Evolutionary conservation across 345 rosid genomes (phyloP).

Genomic region (Cardamine chenopodiifolia): DNA sequence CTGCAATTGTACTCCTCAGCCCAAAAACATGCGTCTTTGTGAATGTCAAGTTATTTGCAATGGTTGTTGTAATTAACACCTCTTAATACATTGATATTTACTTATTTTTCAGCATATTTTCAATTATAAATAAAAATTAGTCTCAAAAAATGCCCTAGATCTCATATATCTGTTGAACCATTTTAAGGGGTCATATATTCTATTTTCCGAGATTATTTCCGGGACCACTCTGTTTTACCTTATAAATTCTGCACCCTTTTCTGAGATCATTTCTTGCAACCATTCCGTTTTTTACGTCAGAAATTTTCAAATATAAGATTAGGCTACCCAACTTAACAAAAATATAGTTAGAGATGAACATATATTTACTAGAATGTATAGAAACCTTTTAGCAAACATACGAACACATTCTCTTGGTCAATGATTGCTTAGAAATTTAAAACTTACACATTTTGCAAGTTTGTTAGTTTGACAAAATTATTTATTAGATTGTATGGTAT

Average conservation of each 20-base stretch:
- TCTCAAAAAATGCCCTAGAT: neutral
- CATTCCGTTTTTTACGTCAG: neutral
- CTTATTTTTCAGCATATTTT: neutral
- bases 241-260: neutral
- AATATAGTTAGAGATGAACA: neutral
- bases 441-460: neutral
- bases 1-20: slow-evolving; percentile 29
- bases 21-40: slow-evolving; percentile 26
- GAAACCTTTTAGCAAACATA: neutral
- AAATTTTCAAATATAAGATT: neutral
- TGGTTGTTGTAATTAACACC: slow-evolving; percentile 16
- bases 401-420: neutral
- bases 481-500: neutral
- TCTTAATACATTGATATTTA: neutral
- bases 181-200: neutral
- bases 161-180: neutral
- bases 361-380: neutral
- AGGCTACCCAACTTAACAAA: neutral
- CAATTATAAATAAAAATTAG: neutral
- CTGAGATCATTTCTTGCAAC: neutral
- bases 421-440: neutral
- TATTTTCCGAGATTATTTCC: neutral
- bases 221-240: neutral
- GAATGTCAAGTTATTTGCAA: slow-evolving; percentile 22
- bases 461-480: neutral